Evolutionary conservation across 1,284 basidiomycete genomes (phyloP).

Genomic region (Ceratobasidium sp.): DNA sequence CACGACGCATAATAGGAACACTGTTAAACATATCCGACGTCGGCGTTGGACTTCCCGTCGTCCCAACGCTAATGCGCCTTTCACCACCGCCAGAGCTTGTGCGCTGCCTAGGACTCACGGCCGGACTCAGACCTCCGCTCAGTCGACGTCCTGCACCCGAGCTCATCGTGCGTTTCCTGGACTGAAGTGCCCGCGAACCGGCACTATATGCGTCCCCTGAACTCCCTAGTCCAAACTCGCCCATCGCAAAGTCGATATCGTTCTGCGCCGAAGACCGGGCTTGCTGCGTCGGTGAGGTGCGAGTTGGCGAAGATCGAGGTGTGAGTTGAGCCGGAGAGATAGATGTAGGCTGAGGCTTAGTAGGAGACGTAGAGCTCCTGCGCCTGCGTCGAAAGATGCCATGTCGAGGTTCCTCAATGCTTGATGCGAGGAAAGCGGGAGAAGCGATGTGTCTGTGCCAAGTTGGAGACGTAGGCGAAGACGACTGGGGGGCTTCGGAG

Average conservation of each 20-base stretch:
- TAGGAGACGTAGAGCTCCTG: neutral
- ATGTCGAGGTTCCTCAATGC: slow-evolving; percentile 26
- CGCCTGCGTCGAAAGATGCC: neutral
- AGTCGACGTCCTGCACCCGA: neutral
- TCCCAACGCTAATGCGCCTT: slow-evolving; percentile 18
- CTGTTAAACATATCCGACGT: slow-evolving; percentile 15
- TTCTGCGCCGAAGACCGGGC: slow-evolving; percentile 7
- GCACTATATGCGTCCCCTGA: slow-evolving; percentile 39
- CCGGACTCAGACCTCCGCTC: neutral
- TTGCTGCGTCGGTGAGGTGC: no score
- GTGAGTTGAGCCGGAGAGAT: neutral
- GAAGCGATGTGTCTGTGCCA: slow-evolving; percentile 29
- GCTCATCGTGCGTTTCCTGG: neutral
- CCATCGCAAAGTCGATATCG: slow-evolving; percentile 13
- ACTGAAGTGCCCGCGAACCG: slow-evolving; percentile 11
- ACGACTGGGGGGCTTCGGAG: no score
- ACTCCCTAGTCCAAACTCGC: slow-evolving; percentile 21
- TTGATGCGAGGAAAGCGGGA: slow-evolving; percentile 31
- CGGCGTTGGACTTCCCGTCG: slow-evolving; percentile 2
- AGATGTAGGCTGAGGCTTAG: neutral
- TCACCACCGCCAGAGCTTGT: neutral
- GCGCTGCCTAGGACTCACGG: neutral
- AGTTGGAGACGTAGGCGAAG: no score
- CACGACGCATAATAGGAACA: slow-evolving; percentile 20
- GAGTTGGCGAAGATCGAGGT: no score